Base-by-base conservation (phyloP, 2,329 filamentous ascomycete genomes). In the Cylindrodendrum hubeiense region DNA sequence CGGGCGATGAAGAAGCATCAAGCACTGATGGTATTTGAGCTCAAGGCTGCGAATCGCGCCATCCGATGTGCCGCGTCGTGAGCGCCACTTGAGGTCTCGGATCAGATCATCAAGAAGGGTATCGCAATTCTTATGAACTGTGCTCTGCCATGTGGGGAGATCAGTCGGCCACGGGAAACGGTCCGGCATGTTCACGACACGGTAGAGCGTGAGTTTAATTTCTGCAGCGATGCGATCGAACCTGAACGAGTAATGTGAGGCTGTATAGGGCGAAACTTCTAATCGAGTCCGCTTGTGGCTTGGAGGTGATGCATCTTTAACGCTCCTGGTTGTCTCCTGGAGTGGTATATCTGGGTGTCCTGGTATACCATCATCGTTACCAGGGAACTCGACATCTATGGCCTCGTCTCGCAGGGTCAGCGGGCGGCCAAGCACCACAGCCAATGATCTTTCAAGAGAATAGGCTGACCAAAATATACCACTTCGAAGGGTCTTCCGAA, bases 11-110 rank as follows among this genome's bases (percentile, higher is more conserved):
- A 78, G 67, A 12, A 78, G 63, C 67, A 75, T 75, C 4, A 77
- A 65, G 21, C 75, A 75, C 28, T 78, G 75, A 30, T 77, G 70
- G 28, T 76, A 76, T 47, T 77, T 78, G 15, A 78, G 71, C 55
- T 78, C 76, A 9, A 77, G 69, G 17, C 63, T 69, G 44, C 74
- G 71, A 4, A 63, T 58, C 10, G 66, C 55, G 12, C 60, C 49
- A 21, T 71, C 68, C 3, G 65, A 64, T n/a, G 54, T 66, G n/a
- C 49, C 61, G 17, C 60, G 56, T 5, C 65, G 65, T 19, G 60
- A 60, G 5, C 61, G 28, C 15, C 65, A 37, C 21, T 37, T 49
- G 17, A 65, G 15, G 12, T 57, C 56, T 10, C 24, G 49, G 58
- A 43, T 41, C 56, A 64, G 28, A 66, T 41, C 33, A 56, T 58